phyloP scores from a whole-genome alignment of 352 stramenopile species.

The Phytophthora niederhauseri region DNA sequence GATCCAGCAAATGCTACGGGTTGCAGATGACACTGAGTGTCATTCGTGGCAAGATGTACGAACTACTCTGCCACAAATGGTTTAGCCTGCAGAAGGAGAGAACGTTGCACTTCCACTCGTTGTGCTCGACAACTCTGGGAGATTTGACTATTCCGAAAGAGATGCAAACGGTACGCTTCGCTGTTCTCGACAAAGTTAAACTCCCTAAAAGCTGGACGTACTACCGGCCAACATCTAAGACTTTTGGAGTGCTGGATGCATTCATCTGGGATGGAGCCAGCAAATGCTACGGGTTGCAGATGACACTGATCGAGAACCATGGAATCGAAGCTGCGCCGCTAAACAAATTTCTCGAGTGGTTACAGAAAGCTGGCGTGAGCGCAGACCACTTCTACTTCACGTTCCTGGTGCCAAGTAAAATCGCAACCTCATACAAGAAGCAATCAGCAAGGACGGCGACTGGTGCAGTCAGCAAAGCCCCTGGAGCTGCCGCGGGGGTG shows the following conservation, averaged over 20 bases:
- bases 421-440: background rate
- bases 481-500: constrained; percentile 2
- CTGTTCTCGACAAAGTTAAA: constrained; percentile 1
- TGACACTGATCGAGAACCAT: constrained; percentile 1
- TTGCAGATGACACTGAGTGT: constrained; percentile 8
- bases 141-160: background rate
- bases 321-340: constrained; percentile 8
- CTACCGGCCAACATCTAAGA: constrained; percentile 2
- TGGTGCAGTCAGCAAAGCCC: constrained; percentile 3
- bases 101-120: background rate
- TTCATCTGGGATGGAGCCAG: background rate
- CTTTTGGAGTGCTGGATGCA: constrained; percentile 15
- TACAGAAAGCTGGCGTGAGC: background rate
- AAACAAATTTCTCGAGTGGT: constrained; percentile 5
- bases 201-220: background rate
- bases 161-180: constrained; percentile 12
- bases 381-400: background rate
- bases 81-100: constrained; percentile 7
- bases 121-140: background rate
- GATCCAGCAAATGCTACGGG: background rate
- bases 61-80: constrained; percentile 23
- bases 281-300: constrained; percentile 4
- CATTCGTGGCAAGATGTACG: too few species aligned
- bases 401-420: constrained; percentile 17
- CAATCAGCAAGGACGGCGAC: constrained; percentile 7